Conservation (phyloP, 345 rosid species). For the Gossypium australe region DNA sequence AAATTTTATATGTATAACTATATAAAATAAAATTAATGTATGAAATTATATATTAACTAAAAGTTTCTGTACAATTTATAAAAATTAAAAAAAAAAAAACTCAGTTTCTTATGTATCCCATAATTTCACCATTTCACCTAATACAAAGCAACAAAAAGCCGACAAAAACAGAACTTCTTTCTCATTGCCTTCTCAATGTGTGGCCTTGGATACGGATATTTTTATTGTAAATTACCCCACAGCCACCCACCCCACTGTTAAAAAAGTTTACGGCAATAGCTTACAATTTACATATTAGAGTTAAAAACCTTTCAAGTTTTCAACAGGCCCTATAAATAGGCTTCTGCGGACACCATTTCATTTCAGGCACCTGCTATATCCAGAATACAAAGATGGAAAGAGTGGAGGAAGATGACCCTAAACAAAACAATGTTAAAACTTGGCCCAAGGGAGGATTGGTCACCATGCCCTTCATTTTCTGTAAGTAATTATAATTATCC, state of each 20-base stretch:
- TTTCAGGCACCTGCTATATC: neutral
- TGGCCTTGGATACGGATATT: neutral
- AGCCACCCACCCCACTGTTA: neutral
- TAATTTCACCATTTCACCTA: no score
- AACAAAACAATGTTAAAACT: conserved; percentile 25
- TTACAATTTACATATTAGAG: neutral
- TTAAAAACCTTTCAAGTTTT: neutral
- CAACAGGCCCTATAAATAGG: conserved; percentile 14
- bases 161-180: neutral
- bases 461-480: conserved; percentile 77
- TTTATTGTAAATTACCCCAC: neutral
- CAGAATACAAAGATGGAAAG: neutral
- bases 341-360: neutral
- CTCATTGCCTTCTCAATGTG: neutral
- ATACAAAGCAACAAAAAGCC: neutral
- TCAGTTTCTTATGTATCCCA: neutral
- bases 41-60: no score
- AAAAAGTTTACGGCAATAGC: neutral
- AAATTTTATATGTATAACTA: no score
- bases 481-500: conserved; percentile 18
- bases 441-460: conserved; percentile 50
- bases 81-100: no score
- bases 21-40: no score
- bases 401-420: conserved; percentile 28
- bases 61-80: no score